A percentile compares a stretch with the other conserved stretches of the same genome.
Conservation (phyloP, 208 protist genomes). For the Trypanosoma brucei region DNA sequence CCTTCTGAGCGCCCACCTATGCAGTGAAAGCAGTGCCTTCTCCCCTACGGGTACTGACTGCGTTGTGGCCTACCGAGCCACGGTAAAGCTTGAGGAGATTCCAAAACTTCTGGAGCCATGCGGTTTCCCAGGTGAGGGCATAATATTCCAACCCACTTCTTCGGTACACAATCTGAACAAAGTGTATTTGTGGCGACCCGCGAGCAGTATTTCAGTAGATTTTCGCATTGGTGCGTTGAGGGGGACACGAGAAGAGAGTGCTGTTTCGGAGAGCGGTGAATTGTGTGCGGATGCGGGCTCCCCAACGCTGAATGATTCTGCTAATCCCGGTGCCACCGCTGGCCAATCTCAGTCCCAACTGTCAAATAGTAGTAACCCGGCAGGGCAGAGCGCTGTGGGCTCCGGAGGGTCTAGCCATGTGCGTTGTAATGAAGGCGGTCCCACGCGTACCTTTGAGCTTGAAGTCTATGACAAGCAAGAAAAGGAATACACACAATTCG, state of each 20-base stretch:
- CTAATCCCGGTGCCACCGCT: background rate
- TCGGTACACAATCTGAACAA: conserved; percentile 45
- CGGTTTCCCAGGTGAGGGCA: conserved; percentile 61
- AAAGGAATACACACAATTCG: conserved; percentile 76
- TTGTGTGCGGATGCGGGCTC: conserved; percentile 9
- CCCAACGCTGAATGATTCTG: background rate
- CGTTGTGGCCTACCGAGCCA: conserved; percentile 64
- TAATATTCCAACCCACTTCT: conserved; percentile 70
- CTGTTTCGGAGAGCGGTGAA: conserved; percentile 1
- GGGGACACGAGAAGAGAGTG: conserved; percentile 1
- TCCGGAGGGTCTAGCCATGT: background rate
- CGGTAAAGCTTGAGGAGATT: conserved; percentile 36
- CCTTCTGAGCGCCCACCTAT: conserved; percentile 44
- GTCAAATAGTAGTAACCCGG: conserved; percentile 3
- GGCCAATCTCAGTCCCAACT: background rate
- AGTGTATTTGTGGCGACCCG: conserved; percentile 64
- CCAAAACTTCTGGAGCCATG: conserved; percentile 57
- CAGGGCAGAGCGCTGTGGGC: conserved; percentile 2
- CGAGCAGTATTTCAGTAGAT: conserved; percentile 60
- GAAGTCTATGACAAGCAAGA: conserved; percentile 82
- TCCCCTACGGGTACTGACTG: conserved; percentile 41
- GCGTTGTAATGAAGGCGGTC: conserved; percentile 12
- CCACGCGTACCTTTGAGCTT: conserved; percentile 51
- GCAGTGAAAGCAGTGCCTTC: conserved; percentile 38
- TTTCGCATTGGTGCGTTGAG: conserved; percentile 65